A percentile compares a stretch with the other conserved stretches of the same genome.
phyloP scores from a whole-genome alignment of 805 yeast genomes.

The Cyberlindnera misumaiensis region DNA sequence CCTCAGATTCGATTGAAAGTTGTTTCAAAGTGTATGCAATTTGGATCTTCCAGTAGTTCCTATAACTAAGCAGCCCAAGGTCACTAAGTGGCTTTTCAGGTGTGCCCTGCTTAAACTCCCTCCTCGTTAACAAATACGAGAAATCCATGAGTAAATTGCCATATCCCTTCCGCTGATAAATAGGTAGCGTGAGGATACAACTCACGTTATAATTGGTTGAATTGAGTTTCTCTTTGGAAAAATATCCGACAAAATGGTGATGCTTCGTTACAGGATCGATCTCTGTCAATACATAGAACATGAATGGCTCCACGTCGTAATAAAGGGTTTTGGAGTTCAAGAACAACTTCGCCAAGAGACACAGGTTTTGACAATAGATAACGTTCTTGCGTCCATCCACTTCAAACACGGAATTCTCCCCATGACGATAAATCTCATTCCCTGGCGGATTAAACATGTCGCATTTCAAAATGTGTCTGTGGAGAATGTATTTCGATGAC shows the following conservation, averaged over 20 bases:
- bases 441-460: constrained; percentile 78
- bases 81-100: constrained; percentile 94
- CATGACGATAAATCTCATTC: constrained; percentile 78
- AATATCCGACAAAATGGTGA: constrained; percentile 88
- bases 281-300: constrained; percentile 80
- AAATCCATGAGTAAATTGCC: constrained; percentile 87
- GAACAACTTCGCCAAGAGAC: constrained; percentile 83
- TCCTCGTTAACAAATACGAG: constrained; percentile 70
- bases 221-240: constrained; percentile 76
- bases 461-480: constrained; percentile 75
- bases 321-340: constrained; percentile 87
- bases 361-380: constrained; percentile 80
- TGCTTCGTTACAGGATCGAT: constrained; percentile 36
- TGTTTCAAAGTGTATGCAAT: constrained; percentile 38
- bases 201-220: constrained; percentile 77
- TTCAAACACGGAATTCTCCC: constrained; percentile 70
- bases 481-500: constrained; percentile 56
- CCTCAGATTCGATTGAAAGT: constrained; percentile 2
- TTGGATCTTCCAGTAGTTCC: constrained; percentile 77
- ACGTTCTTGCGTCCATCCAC: constrained; percentile 85
- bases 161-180: constrained; percentile 80
- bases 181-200: constrained; percentile 86
- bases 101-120: constrained; percentile 77
- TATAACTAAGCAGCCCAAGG: constrained; percentile 76
- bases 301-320: constrained; percentile 93